Evolutionary conservation across 257 asterid genomes (phyloP), one percentile per base, ranked within the genome.

Genomic region (Solanum virginianum): DNA sequence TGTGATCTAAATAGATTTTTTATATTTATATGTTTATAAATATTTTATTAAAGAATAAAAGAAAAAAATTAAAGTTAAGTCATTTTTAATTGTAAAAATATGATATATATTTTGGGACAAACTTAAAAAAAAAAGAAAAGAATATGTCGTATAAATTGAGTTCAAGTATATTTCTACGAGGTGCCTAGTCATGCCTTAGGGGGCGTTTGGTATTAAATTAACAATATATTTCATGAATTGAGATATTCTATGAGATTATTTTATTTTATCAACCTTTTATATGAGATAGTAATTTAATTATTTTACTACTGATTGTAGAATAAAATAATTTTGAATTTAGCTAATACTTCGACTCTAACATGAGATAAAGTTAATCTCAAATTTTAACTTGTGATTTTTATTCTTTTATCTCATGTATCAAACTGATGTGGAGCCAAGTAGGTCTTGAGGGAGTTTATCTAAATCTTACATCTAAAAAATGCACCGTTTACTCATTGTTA

Each of bases 281-380:
- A 59, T 59, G 0, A n/a, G 14, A 59, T 59, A 59, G 1, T n/a
- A 59, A 43, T 32, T 32, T 32, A 32, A 59, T 12, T 10, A 1
- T 56, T 56, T 56, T 56, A 56, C 5, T 56, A 56, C 0, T 17
- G 8, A 18, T 59, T 6, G 0, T 59, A 0, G 1, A 20, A 59
- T 20, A 59, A 20, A 1, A 20, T 59, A 20, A 20, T 9, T 59
- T 56, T 0, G 4, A n/a, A 10, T 20, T 59, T 59, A 59, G 10
- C 0, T n/a, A n/a, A n/a, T 59, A n/a, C 15, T 59, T 0, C 0
- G n/a, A n/a, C 10, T 0, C 6, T n/a, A 12, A 0, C 32, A 59
- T 59, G 32, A 59, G 4, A n/a, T 9, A n/a, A 59, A 20, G 15
- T 0, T 3, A n/a, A 59, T 10, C 8, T n/a, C 29, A 22, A 20